Base-by-base conservation (phyloP, 1,284 basidiomycete genomes). In the Omphalotus olearius region DNA sequence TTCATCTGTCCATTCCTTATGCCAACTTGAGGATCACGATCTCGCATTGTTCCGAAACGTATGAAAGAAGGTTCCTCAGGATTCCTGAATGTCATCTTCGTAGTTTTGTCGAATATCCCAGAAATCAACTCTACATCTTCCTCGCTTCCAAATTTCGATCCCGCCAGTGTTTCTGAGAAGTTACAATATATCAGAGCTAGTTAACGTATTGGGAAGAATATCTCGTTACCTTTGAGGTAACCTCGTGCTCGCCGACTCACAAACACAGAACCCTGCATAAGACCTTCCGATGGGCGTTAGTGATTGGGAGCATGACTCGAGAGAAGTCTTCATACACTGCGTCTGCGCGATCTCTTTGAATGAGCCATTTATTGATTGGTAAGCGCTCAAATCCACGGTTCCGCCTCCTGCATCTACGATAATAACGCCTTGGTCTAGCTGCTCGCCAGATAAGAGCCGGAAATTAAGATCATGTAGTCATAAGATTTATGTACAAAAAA, bases 331-430 rank as follows among this genome's bases (percentile, higher is more conserved):
- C 3, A 37, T 28, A 45, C 35, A 25, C 18, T 43, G 17, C 18
- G 42, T n/a, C 2, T 67, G 62, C 1, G 67, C 67, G 33, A 67
- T 64, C 49, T 69, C 68, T 52, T 66, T 56, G 18, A 67, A 57
- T 1, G 59, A 57, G 1, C 56, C 6, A 7, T 35, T 23, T 16
- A 55, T 59, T 60, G 63, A 60, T 33, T 59, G 61, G 41, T 71
- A 71, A 6, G 77, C 69, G 56, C 76, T 79, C 42, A 82, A 60
- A 48, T 82, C 80, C 6, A 82, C 62, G 0, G 78, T 82, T 0
- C 80, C 80, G 41, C 80, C 79, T 2, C 80, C 80, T 0, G 78
- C 79, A 57, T 82, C 80, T 16, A 83, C 72, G 20, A 84, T 69
- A 20, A 79, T 66, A 4, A 82, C 67, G 0, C 73, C 75, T n/a